phyloP scores from a whole-genome alignment of 179 eudicot species.

The Beta lomatogona region DNA sequence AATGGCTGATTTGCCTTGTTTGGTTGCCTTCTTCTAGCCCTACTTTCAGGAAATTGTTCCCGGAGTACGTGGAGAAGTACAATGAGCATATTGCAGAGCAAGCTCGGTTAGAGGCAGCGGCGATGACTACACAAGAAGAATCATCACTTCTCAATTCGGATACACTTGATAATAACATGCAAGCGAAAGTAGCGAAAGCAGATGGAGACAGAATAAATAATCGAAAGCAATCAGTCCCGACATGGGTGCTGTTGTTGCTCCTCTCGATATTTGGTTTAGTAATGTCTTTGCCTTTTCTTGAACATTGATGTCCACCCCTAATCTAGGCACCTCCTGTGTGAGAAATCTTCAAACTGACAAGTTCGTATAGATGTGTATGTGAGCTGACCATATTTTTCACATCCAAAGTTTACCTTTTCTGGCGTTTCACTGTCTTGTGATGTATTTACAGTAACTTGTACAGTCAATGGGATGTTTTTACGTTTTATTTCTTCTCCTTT shows the following conservation, averaged over 20 bases:
- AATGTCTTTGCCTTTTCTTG: slow-evolving; percentile 90
- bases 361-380: slow-evolving; percentile 22
- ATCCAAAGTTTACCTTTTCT: neutral
- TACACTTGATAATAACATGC: slow-evolving; percentile 30
- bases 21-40: slow-evolving; percentile 36
- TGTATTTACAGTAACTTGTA: slow-evolving; percentile 30
- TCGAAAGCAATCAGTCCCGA: slow-evolving; percentile 53
- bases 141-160: slow-evolving; percentile 33
- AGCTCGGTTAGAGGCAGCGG: slow-evolving; percentile 37
- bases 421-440: slow-evolving; percentile 23
- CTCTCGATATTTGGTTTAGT: slow-evolving; percentile 68
- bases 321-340: neutral
- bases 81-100: slow-evolving; percentile 62
- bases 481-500: neutral
- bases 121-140: slow-evolving; percentile 35
- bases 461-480: slow-evolving; percentile 24
- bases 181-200: slow-evolving; percentile 34
- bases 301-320: slow-evolving; percentile 43
- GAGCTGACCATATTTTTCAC: slow-evolving; percentile 16
- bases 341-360: slow-evolving; percentile 8
- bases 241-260: slow-evolving; percentile 69
- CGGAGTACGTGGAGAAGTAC: slow-evolving; percentile 86
- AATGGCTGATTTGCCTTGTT: no score
- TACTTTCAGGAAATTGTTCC: slow-evolving; percentile 87
- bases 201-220: slow-evolving; percentile 43